phyloP scores from a whole-genome alignment of 495 filamentous ascomycete species.

The Stereocaulon alpinum region DNA sequence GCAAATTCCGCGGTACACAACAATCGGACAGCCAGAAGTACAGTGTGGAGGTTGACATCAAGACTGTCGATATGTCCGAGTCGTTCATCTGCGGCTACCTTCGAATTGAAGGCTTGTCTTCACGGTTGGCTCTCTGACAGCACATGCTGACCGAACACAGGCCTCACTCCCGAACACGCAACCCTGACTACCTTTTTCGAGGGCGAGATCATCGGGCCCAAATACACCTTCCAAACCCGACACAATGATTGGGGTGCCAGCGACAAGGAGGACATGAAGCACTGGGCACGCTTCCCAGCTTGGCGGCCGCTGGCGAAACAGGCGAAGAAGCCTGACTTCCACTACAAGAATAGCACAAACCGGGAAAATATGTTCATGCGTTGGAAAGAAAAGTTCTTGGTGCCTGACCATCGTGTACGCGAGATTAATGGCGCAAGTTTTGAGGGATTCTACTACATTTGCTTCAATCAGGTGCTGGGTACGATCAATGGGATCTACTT shows the following conservation, averaged over 20 bases:
- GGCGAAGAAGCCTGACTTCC: slow-evolving; percentile 67
- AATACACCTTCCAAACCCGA: slow-evolving; percentile 85
- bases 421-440: slow-evolving; percentile 92
- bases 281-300: slow-evolving; percentile 84
- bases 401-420: slow-evolving; percentile 84
- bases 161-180: slow-evolving; percentile 88
- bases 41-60: slow-evolving; percentile 93
- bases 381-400: slow-evolving; percentile 98
- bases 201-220: slow-evolving; percentile 93
- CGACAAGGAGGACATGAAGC: slow-evolving; percentile 84
- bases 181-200: slow-evolving; percentile 97
- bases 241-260: slow-evolving; percentile 85
- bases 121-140: neutral
- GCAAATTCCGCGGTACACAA: slow-evolving; percentile 82
- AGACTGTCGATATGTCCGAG: slow-evolving; percentile 88
- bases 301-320: slow-evolving; percentile 72
- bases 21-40: slow-evolving; percentile 85
- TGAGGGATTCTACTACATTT: slow-evolving; percentile 99
- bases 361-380: slow-evolving; percentile 96
- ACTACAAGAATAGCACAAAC: slow-evolving; percentile 56
- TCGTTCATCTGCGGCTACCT: slow-evolving; percentile 95
- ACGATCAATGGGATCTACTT: slow-evolving; percentile 91
- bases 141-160: slow-evolving; percentile 37
- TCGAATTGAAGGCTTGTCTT: slow-evolving; percentile 78
- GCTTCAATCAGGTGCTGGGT: slow-evolving; percentile 85